Evolutionary conservation across 192 early-diverging fungal genomes (phyloP), one percentile per base, ranked within the genome.

Genomic region (Coemansia interrupta): DNA sequence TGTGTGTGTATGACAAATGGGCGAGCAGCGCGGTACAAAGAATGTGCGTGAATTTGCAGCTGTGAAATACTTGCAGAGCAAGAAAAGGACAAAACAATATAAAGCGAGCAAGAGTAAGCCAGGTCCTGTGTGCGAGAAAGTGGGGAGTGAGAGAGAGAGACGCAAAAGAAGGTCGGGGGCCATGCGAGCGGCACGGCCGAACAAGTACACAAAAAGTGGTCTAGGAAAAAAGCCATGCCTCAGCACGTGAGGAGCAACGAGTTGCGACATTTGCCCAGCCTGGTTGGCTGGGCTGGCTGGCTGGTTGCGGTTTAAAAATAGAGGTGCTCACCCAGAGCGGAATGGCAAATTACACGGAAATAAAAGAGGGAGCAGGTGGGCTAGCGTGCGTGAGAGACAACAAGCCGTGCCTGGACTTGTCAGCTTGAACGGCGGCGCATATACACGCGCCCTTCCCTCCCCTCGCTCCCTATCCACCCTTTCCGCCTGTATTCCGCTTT

Each of bases 161-260:
- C 13, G 13, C 6, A 39, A 6, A 39, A 39, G 38, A 39, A 39
- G 38, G 38, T 13, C 8, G 5, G 14, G 17, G 43, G 5, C 43
- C 19, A 20, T 44, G 43, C 17, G 43, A 19, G 43, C 19, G 32
- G 32, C 32, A 36, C 10, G 32, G 32, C 32, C 32, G 32, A 36
- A 36, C 32, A 36, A 36, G 32, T 36, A 36, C 20, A 23, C 45
- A 47, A 49, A 24, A 28, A 15, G 24, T 15, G 24, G 26, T 49
- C 26, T 11, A 14, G 26, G 24, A 22, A 36, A 36, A 11, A 3
- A 36, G 32, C 32, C 32, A 36, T 36, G 32, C 32, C 32, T 36
- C 10, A 17, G 11, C 47, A 49, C 47, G 47, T 49, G 47, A 49
- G 47, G 26, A 49, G 22, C 47, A 14, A 26, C 47, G 47, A 49